Evolutionary conservation across 495 filamentous ascomycete genomes (phyloP).

Genomic region (Penicillium subrubescens): DNA sequence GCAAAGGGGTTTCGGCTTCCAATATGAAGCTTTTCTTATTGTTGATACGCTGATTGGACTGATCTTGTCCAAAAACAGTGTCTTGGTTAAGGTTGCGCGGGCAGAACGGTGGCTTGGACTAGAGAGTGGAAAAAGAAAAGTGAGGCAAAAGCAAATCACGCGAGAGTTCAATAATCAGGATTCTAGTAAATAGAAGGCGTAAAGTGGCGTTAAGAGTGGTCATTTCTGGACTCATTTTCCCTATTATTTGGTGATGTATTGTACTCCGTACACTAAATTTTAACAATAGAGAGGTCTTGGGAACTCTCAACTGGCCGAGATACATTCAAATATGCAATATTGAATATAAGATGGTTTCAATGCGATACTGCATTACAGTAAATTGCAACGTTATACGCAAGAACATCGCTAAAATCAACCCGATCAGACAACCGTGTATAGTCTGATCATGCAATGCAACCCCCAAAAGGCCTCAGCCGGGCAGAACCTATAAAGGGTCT

Average conservation of each 20-base stretch:
- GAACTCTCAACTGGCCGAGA: background rate
- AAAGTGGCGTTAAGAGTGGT: background rate
- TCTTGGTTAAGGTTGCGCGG: background rate
- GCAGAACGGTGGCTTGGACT: background rate
- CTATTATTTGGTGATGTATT: background rate
- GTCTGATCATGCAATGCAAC: slow-evolving; percentile 2
- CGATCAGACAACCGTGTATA: slow-evolving; percentile 4
- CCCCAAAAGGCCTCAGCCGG: background rate
- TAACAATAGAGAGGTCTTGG: background rate
- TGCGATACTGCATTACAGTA: background rate
- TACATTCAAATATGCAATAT: background rate
- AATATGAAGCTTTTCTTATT: background rate
- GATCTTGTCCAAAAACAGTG: background rate
- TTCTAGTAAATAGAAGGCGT: background rate
- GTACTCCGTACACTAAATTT: background rate
- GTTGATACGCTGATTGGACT: background rate
- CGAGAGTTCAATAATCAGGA: background rate
- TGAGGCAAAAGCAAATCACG: background rate
- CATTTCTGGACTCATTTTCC: background rate
- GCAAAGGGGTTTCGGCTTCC: too few species aligned
- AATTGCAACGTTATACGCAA: background rate
- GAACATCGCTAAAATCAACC: background rate
- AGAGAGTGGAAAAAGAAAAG: background rate
- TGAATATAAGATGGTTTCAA: background rate
- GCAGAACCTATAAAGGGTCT: background rate